phyloP scores from a whole-genome alignment of 306 rosid genomes.

The Corylus avellana region DNA sequence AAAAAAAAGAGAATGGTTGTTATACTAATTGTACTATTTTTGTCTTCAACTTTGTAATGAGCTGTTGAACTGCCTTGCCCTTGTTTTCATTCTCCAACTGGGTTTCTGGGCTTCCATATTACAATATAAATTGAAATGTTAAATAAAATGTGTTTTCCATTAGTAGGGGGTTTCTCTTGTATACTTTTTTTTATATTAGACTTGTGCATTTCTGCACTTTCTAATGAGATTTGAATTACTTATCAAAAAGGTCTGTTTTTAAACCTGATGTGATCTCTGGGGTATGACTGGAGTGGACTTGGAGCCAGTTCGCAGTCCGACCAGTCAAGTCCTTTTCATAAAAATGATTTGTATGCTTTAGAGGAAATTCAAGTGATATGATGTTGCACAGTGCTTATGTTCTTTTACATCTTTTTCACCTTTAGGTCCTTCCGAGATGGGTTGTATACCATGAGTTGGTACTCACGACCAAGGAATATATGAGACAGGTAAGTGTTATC shows the following conservation, averaged over 20 bases:
- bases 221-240: too few relatives aligned
- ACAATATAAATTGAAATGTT: background rate
- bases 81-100: background rate
- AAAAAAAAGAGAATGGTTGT: background rate
- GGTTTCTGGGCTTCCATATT: constrained; percentile 1
- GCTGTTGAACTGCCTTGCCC: background rate
- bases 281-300: background rate
- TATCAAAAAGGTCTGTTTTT: too few relatives aligned
- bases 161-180: too few relatives aligned
- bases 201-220: too few relatives aligned
- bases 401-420: constrained; percentile 11
- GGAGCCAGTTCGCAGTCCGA: background rate
- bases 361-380: background rate
- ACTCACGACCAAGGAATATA: constrained; percentile 89
- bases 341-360: background rate
- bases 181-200: too few relatives aligned
- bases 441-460: constrained; percentile 89
- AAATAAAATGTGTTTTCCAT: background rate
- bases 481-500: constrained; percentile 72
- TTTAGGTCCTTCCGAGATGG: constrained; percentile 92
- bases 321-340: background rate
- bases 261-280: background rate
- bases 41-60: background rate
- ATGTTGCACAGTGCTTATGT: background rate
- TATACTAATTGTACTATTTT: background rate